Evolutionary conservation across 1,284 basidiomycete genomes (phyloP).

Genomic region (Dichomitus squalens): DNA sequence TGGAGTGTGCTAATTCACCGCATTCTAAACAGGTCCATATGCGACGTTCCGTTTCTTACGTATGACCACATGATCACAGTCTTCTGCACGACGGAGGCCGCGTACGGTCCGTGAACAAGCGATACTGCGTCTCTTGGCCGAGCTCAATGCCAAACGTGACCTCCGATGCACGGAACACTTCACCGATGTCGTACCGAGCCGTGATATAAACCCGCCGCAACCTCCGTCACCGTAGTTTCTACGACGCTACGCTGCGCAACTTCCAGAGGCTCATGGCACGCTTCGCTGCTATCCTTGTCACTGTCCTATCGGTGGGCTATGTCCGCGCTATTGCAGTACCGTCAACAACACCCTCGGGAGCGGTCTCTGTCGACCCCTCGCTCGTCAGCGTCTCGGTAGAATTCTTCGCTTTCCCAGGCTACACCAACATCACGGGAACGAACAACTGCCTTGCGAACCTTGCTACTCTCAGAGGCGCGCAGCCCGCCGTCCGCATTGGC

Average conservation of each 20-base stretch:
- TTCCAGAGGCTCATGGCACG: constrained; percentile 1
- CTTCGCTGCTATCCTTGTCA: constrained; percentile 4
- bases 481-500: constrained; percentile 43
- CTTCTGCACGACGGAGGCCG: too few species aligned
- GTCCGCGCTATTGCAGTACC: constrained; percentile 32
- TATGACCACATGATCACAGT: too few species aligned
- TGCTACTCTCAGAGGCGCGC: constrained; percentile 36
- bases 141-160: not conserved
- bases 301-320: constrained; percentile 5
- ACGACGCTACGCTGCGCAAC: not conserved
- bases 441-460: constrained; percentile 41
- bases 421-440: constrained; percentile 38
- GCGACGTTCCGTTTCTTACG: too few species aligned
- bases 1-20: too few species aligned
- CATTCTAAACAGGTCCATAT: too few species aligned
- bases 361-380: constrained; percentile 36
- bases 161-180: not conserved
- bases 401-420: constrained; percentile 46
- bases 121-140: not conserved
- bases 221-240: not conserved
- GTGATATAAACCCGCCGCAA: constrained; percentile 9
- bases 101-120: too few species aligned
- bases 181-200: constrained; percentile 16
- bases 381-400: constrained; percentile 42
- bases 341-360: constrained; percentile 32